A percentile compares a stretch with the other conserved stretches of the same genome.
These are phyloP conservation scores for Coemansia sp. DNA, from an alignment of 192 early-diverging fungal genomes.

Conservation along the genomic window DNA sequence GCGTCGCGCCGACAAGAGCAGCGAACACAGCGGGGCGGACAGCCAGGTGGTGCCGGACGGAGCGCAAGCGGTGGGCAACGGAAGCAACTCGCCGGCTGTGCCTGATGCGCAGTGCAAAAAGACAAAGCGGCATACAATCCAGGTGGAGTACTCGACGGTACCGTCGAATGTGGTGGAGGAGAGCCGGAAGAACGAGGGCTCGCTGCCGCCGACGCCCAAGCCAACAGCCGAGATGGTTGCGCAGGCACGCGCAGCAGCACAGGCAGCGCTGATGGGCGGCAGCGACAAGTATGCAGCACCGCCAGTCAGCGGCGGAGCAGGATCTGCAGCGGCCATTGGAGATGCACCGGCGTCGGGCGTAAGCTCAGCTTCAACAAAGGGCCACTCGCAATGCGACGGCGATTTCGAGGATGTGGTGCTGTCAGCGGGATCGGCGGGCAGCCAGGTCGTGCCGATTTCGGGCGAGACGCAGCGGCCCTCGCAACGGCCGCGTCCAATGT, in stretches of 20 bases:
- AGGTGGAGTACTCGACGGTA: constrained; percentile 55
- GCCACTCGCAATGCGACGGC: constrained; percentile 26
- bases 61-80: not conserved
- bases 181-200: constrained; percentile 13
- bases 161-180: constrained; percentile 12
- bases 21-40: not conserved
- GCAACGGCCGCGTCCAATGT: constrained; percentile 51
- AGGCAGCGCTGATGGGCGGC: constrained; percentile 49
- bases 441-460: constrained; percentile 20
- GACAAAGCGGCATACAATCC: constrained; percentile 62
- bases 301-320: constrained; percentile 8
- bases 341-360: constrained; percentile 19
- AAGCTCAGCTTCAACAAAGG: constrained; percentile 32
- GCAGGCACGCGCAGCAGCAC: constrained; percentile 43
- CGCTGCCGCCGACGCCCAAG: constrained; percentile 19
- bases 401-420: constrained; percentile 20
- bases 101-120: constrained; percentile 42
- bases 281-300: constrained; percentile 10
- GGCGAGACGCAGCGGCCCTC: constrained; percentile 9
- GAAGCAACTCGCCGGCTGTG: constrained; percentile 43
- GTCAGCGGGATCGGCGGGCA: not conserved
- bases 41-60: constrained; percentile 25
- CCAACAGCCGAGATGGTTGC: constrained; percentile 43
- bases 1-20: constrained; percentile 32
- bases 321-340: not conserved